Percentiles rank a stretch among this genome's conserved stretches.
These are phyloP conservation scores for Geosmithia flava DNA, from an alignment of 2,329 filamentous ascomycete species.

Conservation along the genomic window DNA sequence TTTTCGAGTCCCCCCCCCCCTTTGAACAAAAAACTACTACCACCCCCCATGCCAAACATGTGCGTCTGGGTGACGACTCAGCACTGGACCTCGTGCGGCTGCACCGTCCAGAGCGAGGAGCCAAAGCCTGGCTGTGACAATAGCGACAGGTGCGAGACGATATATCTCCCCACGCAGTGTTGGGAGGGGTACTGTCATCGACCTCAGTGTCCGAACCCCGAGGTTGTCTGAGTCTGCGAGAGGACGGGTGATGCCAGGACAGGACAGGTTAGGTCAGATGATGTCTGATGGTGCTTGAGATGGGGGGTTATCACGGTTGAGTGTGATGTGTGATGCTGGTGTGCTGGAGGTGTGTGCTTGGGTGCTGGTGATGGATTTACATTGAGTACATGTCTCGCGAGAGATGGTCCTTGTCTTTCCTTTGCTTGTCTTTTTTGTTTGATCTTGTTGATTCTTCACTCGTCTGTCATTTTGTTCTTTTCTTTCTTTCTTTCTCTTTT, in stretches of 20 bases:
- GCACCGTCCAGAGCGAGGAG: conserved; percentile 5
- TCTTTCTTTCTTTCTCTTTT: no score
- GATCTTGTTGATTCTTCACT: not conserved
- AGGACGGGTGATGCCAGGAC: no score
- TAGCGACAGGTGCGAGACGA: conserved; percentile 9
- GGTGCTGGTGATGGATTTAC: no score
- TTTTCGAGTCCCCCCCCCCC: no score
- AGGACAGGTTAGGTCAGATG: no score
- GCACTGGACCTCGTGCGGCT: conserved; percentile 18
- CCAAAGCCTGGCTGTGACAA: conserved; percentile 9
- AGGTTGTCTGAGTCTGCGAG: not conserved
- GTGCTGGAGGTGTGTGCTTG: no score
- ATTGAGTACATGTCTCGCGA: no score
- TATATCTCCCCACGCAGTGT: conserved; percentile 5
- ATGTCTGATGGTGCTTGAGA: no score
- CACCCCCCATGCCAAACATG: conserved; percentile 13
- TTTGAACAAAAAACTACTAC: no score
- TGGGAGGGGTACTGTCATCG: conserved; percentile 20
- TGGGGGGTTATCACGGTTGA: no score
- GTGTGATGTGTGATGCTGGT: conserved; percentile 1
- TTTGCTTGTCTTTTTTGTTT: not conserved
- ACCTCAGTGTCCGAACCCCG: conserved; percentile 16
- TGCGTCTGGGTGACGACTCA: conserved; percentile 19
- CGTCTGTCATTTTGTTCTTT: no score
- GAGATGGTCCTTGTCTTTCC: not conserved